These are phyloP conservation scores for Neurospora crassa DNA, from an alignment of 2,329 filamentous ascomycete species.

Conservation along the genomic window DNA sequence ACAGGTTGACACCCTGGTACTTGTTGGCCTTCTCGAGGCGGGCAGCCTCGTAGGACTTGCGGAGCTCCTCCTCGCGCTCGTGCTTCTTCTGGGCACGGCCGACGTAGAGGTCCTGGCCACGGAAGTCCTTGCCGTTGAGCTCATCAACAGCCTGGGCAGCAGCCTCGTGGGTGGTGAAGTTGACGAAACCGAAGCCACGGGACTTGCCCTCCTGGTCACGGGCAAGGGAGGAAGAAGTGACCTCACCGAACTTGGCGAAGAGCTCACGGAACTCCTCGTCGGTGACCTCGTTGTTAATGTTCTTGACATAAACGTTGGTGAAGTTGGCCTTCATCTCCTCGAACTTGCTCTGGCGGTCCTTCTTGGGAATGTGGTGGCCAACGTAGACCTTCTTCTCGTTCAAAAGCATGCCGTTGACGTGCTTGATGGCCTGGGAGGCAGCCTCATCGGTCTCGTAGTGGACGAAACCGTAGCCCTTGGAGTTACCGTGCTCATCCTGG, in stretches of 20 bases:
- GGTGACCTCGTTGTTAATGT: constrained; percentile 72
- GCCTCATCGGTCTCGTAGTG: constrained; percentile 99
- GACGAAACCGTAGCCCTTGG: constrained; percentile 98
- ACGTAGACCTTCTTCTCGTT: constrained; percentile 99
- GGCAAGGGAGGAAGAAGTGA: constrained; percentile 90
- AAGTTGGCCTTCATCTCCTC: constrained; percentile 99
- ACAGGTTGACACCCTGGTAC: constrained; percentile 98
- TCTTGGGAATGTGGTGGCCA: constrained; percentile 98
- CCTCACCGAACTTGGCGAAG: constrained; percentile 86
- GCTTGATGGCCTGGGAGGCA: constrained; percentile 94
- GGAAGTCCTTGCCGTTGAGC: constrained; percentile 86
- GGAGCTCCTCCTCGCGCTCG: constrained; percentile 97
- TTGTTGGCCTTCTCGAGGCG: constrained; percentile 98
- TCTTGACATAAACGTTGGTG: constrained; percentile 99
- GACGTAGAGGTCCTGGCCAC: constrained; percentile 92
- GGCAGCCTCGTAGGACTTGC: constrained; percentile 96
- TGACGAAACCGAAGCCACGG: constrained; percentile 93
- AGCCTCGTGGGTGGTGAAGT: constrained; percentile 86
- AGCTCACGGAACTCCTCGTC: constrained; percentile 93
- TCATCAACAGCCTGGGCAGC: constrained; percentile 81
- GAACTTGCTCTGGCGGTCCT: constrained; percentile 99
- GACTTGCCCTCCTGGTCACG: constrained; percentile 85
- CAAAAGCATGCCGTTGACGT: constrained; percentile 97
- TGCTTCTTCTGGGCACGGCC: constrained; percentile 99
- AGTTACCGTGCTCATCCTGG: constrained; percentile 91